phyloP scores from a whole-genome alignment of 176 grass and related monocot genomes.

The Thalia dealbata region DNA sequence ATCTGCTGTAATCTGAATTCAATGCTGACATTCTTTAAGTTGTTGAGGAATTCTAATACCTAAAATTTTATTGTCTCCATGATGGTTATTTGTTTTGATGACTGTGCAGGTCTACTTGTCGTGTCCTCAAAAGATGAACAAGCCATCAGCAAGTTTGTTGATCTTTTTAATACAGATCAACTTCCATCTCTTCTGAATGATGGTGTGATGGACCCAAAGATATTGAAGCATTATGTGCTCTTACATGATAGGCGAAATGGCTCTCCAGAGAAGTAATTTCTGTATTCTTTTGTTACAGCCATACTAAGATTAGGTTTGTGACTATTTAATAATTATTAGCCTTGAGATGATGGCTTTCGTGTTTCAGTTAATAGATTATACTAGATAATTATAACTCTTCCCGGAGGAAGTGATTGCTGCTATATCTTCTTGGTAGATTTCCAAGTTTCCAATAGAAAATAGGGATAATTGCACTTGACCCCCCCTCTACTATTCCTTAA shows the following conservation, averaged over 20 bases:
- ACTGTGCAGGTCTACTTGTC: conserved; percentile 66
- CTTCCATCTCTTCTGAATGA: conserved; percentile 82
- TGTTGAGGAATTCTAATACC: neutral
- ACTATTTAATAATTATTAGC: neutral
- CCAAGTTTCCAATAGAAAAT: no score
- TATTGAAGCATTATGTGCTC: conserved; percentile 90
- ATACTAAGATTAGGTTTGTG: neutral
- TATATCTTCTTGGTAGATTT: no score
- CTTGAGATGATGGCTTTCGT: no score
- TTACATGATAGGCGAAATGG: conserved; percentile 96
- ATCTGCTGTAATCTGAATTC: neutral
- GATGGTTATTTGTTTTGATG: conserved; percentile 3
- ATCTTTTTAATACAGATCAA: conserved; percentile 83
- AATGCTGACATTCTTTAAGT: neutral
- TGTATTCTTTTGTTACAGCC: conserved; percentile 8
- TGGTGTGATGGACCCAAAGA: conserved; percentile 92
- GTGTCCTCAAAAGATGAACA: conserved; percentile 94
- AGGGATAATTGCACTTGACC: no score
- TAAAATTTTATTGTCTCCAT: neutral
- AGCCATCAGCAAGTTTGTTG: conserved; percentile 71
- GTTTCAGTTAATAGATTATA: neutral
- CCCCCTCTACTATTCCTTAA: no score
- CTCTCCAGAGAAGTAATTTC: conserved; percentile 74
- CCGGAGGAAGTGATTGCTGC: neutral
- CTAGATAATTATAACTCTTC: neutral